A percentile compares a stretch with the other conserved stretches of the same genome.
Evolutionary conservation across 352 stramenopile species (phyloP).

Genomic region (Phytophthora chlamydospora): DNA sequence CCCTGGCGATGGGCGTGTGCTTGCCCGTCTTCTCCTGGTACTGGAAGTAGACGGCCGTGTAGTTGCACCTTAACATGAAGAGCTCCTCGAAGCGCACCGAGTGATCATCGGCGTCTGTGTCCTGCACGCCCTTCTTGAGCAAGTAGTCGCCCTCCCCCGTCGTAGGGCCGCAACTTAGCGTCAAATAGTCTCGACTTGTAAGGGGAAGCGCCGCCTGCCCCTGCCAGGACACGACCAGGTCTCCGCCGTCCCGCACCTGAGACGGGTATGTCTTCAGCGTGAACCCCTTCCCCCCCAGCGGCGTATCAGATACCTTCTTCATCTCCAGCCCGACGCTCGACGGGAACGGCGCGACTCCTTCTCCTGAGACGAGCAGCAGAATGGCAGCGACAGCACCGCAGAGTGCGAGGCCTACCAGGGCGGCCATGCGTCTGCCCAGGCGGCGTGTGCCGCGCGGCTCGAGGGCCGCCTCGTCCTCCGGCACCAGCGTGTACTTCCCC

Average conservation of each 20-base stretch:
- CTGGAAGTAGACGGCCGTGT: constrained; percentile 65
- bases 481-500: constrained; percentile 29
- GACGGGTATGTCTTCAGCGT: constrained; percentile 43
- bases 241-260: constrained; percentile 48
- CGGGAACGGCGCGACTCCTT: background rate
- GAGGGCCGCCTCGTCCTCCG: constrained; percentile 19
- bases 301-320: background rate
- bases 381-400: constrained; percentile 12
- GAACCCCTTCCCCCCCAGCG: constrained; percentile 21
- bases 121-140: constrained; percentile 40
- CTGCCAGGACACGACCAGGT: constrained; percentile 62
- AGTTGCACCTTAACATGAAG: constrained; percentile 80
- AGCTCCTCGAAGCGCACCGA: constrained; percentile 39
- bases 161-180: constrained; percentile 66
- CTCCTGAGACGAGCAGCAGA: constrained; percentile 12
- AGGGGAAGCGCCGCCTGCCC: constrained; percentile 1
- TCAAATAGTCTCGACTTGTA: constrained; percentile 59
- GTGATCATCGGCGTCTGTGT: constrained; percentile 28
- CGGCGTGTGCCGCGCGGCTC: constrained; percentile 8
- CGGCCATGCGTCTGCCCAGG: constrained; percentile 16
- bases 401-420: constrained; percentile 12
- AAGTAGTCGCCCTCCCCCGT: constrained; percentile 56
- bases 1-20: constrained; percentile 36
- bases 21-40: constrained; percentile 28
- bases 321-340: too few species aligned